Conservation (phyloP, 2,329 filamentous ascomycete genomes). For the Aspergillus fructus region DNA sequence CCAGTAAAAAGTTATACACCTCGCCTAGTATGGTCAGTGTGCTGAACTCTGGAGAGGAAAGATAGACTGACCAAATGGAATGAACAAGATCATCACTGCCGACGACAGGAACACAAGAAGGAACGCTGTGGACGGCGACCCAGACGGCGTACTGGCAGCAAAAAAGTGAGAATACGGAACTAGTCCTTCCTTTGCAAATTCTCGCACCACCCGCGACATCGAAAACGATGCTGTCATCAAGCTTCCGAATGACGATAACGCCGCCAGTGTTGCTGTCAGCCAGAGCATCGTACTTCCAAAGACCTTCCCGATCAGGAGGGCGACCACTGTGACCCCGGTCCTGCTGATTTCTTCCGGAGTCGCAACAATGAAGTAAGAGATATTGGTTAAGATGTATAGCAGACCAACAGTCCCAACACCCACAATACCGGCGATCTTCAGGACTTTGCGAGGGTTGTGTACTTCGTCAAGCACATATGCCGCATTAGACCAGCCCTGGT, state of each 20-base stretch:
- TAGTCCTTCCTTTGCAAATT: constrained; percentile 66
- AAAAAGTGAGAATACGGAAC: constrained; percentile 63
- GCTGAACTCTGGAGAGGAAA: no score
- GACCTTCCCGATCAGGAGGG: constrained; percentile 45
- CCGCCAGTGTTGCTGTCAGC: constrained; percentile 54
- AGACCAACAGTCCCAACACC: constrained; percentile 59
- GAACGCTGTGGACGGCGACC: constrained; percentile 64
- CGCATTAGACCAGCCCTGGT: constrained; percentile 46
- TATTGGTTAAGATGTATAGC: constrained; percentile 66
- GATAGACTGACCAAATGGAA: constrained; percentile 49
- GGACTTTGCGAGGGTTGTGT: constrained; percentile 62
- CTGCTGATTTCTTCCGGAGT: constrained; percentile 41
- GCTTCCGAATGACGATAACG: constrained; percentile 67
- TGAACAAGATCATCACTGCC: constrained; percentile 62
- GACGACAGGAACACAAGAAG: constrained; percentile 53
- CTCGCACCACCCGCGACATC: constrained; percentile 65
- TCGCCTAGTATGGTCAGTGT: constrained; percentile 29
- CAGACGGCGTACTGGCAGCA: constrained; percentile 64
- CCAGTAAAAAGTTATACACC: constrained; percentile 31
- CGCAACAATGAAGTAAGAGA: constrained; percentile 62
- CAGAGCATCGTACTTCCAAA: constrained; percentile 50
- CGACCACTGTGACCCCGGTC: constrained; percentile 44
- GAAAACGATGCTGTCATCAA: constrained; percentile 68
- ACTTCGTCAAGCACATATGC: constrained; percentile 58
- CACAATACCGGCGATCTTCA: constrained; percentile 64